Base-by-base conservation (phyloP, 768 basidiomycete genomes). In the Pisolithus albus region DNA sequence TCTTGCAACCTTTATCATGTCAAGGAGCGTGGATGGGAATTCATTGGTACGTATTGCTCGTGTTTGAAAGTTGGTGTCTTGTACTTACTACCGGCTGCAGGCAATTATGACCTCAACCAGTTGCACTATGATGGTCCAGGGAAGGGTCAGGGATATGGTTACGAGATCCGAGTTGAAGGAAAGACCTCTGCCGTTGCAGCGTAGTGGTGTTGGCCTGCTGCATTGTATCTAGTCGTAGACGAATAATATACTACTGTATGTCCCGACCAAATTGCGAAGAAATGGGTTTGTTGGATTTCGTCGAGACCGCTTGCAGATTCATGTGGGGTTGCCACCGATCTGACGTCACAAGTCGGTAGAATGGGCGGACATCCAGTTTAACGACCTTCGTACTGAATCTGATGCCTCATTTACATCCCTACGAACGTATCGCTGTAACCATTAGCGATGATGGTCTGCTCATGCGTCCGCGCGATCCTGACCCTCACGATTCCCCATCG, bases 1-100 rank as follows among this genome's bases (percentile, higher is more conserved):
- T 86, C 90, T 5, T 86, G 88, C 72, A 99, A 98, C 71, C 75
- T 99, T 37, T 99, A 91, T 66, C 93, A 96, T 54, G 90, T 99
- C 62, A 86, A 92, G 66, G 84, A 95, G 67, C 79, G 88, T 52
- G 95, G 95, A 5, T 99, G 96, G 96, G 77, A 84, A 57, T 98
- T 97, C 74, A 88, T 97, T 62, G 90, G 93, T 92, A 62, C 38
- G 82, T 72, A n/a, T 18, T 19, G 32, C 7, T 34, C 30, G 46
- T 47, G 18, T 40, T n/a, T 40, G 21, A 52, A 42, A 18, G 32
- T 47, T 9, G 19, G 16, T 52, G 24, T 47, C 53, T 52, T 42
- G 2, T 32, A 47, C 51, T 63, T 50, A 59, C 19, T 11, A 46
- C 36, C 32, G 39, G 52, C 44, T 50, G 5, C 64, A 95, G 92